phyloP scores from a whole-genome alignment of 257 asterid species.

The Ehretia macrophylla region DNA sequence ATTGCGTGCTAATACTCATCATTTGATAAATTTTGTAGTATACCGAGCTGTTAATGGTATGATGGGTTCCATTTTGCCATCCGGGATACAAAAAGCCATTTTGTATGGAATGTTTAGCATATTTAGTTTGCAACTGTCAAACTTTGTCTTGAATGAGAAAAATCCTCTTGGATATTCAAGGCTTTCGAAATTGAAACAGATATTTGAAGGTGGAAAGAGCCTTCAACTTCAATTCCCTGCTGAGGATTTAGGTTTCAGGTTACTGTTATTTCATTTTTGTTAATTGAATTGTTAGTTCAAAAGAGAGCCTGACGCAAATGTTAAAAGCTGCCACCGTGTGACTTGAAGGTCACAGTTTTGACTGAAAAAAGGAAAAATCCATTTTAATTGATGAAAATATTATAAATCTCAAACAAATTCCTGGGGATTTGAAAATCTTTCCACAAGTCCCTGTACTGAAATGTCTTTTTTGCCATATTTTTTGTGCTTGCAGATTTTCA shows the following conservation, averaged over 20 bases:
- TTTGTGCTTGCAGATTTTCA: too few species aligned
- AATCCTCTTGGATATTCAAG: constrained; percentile 83
- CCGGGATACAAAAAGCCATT: constrained; percentile 51
- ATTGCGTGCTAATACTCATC: constrained; percentile 4
- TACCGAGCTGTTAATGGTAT: constrained; percentile 58
- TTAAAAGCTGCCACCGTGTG: neutral
- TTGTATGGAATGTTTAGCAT: constrained; percentile 70
- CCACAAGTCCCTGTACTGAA: too few species aligned
- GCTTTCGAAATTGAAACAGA: constrained; percentile 59
- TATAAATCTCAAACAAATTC: too few species aligned
- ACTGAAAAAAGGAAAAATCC: too few species aligned
- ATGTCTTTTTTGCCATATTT: too few species aligned
- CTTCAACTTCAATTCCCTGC: constrained; percentile 96
- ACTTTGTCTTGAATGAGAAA: constrained; percentile 59
- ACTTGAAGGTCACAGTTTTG: too few species aligned
- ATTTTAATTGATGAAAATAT: too few species aligned
- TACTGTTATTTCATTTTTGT: neutral
- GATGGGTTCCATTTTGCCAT: constrained; percentile 64
- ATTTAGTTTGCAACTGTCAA: constrained; percentile 76
- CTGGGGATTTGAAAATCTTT: too few species aligned
- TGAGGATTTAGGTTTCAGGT: constrained; percentile 98
- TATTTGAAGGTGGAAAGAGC: constrained; percentile 81
- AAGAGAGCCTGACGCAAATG: too few species aligned
- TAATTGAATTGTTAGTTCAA: too few species aligned
- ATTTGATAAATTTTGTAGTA: constrained; percentile 34